Percentiles rank a stretch among this genome's conserved stretches.
Conservation (phyloP, 2,329 filamentous ascomycete species). For the Bipolaris gigantea region DNA sequence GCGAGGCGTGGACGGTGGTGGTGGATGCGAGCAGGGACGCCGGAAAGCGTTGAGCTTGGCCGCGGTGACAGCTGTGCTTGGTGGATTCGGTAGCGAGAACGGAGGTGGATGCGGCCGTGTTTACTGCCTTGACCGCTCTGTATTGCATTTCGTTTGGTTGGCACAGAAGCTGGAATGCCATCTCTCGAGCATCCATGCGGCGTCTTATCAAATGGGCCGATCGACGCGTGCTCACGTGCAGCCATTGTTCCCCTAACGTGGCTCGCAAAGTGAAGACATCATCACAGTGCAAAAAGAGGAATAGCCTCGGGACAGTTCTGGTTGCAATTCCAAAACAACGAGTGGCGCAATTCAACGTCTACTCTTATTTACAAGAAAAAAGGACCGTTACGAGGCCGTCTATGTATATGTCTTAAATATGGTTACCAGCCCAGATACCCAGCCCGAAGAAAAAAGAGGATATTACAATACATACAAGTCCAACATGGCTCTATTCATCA, state of each 20-base stretch:
- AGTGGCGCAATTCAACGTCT: background rate
- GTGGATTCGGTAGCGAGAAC: background rate
- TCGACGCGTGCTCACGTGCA: conserved; percentile 1
- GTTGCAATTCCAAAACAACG: background rate
- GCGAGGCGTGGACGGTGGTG: background rate
- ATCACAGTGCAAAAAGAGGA: background rate
- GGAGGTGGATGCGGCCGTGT: background rate
- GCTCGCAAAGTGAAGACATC: background rate
- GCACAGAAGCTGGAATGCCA: background rate
- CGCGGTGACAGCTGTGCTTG: background rate
- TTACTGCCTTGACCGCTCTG: background rate
- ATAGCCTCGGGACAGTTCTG: background rate
- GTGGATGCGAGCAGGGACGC: background rate
- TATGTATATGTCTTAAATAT: background rate
- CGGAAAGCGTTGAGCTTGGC: background rate
- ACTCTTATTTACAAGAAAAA: background rate
- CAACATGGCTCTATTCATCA: background rate
- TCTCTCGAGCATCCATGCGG: background rate
- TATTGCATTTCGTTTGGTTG: background rate
- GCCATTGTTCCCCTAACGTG: background rate
- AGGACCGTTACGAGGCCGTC: background rate
- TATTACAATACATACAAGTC: conserved; percentile 7
- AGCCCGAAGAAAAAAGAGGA: background rate
- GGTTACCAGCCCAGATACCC: conserved; percentile 2
- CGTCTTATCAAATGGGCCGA: background rate